Evolutionary conservation across 192 early-diverging fungal genomes (phyloP), one percentile per base, ranked within the genome.

Genomic region (Anaeromyces robustus): DNA sequence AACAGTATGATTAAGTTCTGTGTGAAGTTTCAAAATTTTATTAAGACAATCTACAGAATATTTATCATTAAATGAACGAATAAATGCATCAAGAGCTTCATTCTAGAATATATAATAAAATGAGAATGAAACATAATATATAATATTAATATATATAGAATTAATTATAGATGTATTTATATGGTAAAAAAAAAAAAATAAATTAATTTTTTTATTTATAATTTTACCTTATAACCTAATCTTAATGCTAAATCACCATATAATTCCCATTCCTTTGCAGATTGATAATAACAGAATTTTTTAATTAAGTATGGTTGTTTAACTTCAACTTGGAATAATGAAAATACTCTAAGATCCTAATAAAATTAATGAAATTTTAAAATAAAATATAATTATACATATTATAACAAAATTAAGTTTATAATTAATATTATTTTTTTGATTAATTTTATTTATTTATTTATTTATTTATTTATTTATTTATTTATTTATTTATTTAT

Each of bases 251-350:
- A 88, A 81, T 99, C 96, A 29, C 97, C 98, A 79, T 96, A 93
- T 29, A 97, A 89, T 85, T 99, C 98, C 98, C 98, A 99, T 85
- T 99, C 98, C 31, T 96, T 94, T 78, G 94, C 94, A 29, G 95
- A 96, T 87, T 96, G 96, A 34, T 82, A 95, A 95, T 31, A 93
- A 85, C 52, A 94, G 85, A 77, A 94, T 89, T 80, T 92, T 88
- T 52, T 52, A 22, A 52, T 52, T 52, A 52, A 52, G 22, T 91
- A 80, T 86, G 95, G 84, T 95, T 93, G 18, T 89, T 83, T 82
- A 95, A 93, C 78, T 96, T 92, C 90, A 96, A 93, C 59, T 93
- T 92, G 14, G 95, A 96, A 87, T 97, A 99, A 52, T 52, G 43
- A 52, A 13, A 52, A 52, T 22, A 96, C 89, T 29, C 98, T 92